phyloP scores from a whole-genome alignment of 192 early-diverging fungal species.

The Podochytrium sp. region DNA sequence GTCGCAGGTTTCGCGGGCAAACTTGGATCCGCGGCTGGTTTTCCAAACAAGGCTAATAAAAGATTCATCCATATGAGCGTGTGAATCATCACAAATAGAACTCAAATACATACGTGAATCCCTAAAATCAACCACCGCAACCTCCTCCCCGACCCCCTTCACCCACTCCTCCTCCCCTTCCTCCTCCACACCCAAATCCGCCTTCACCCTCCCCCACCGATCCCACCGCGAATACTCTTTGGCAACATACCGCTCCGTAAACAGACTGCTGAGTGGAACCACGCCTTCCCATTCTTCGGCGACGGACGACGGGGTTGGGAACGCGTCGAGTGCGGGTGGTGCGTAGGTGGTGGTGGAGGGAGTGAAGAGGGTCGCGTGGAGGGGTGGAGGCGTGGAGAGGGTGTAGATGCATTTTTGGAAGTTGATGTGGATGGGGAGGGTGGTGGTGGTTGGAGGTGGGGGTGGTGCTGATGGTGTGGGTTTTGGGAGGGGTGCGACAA shows the following conservation, averaged over 20 bases:
- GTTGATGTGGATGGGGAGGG: neutral
- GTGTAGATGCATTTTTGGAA: conserved; percentile 1
- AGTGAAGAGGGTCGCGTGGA: neutral
- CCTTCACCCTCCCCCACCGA: conserved; percentile 17
- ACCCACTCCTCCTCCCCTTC: neutral
- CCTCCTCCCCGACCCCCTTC: neutral
- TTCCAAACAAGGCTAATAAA: neutral
- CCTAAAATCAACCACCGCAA: neutral
- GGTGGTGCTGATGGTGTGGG: neutral
- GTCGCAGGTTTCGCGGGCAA: neutral
- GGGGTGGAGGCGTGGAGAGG: neutral
- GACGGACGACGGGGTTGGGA: conserved; percentile 14
- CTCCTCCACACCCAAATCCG: neutral
- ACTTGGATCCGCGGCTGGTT: neutral
- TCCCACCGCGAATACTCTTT: conserved; percentile 32
- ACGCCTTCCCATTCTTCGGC: conserved; percentile 10
- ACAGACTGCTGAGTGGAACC: conserved; percentile 8
- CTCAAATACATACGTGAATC: conserved; percentile 7
- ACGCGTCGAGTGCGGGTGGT: conserved; percentile 21
- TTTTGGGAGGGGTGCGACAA: no score
- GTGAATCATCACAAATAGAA: no score
- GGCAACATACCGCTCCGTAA: conserved; percentile 8
- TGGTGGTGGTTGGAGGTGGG: neutral
- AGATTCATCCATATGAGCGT: neutral
- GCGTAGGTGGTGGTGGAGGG: conserved; percentile 12